Percentiles rank a stretch among this genome's conserved stretches.
Evolutionary conservation across 805 yeast species (phyloP).

Genomic region (Jamesozyma hellenica): DNA sequence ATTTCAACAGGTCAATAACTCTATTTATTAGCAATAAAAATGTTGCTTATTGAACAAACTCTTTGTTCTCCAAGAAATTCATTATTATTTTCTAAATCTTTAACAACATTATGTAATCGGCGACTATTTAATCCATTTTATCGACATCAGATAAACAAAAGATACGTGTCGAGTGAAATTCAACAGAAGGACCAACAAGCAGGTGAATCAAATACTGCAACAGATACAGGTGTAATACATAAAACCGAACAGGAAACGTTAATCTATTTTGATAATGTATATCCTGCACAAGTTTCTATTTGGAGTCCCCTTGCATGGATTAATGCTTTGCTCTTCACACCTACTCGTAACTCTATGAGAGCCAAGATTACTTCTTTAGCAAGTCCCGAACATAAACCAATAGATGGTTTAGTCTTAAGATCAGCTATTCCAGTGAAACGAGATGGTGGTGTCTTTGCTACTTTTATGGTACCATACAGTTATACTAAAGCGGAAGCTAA

Average conservation of each 20-base stretch:
- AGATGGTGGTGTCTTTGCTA: conserved; percentile 93
- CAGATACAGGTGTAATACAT: conserved; percentile 47
- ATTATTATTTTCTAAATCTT: no score
- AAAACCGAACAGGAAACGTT: conserved; percentile 41
- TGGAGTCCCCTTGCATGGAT: conserved; percentile 41
- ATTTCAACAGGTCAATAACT: no score
- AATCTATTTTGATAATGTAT: conserved; percentile 46
- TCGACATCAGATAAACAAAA: conserved; percentile 3
- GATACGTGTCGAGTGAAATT: conserved; percentile 33
- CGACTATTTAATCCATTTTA: not conserved
- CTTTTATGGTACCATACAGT: conserved; percentile 50
- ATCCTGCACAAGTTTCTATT: conserved; percentile 36
- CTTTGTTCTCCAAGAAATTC: no score
- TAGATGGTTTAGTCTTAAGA: conserved; percentile 38
- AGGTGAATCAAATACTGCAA: conserved; percentile 47
- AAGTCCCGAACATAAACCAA: conserved; percentile 29
- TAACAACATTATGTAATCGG: no score
- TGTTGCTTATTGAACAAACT: no score
- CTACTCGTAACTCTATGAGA: conserved; percentile 32
- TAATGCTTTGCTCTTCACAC: conserved; percentile 29
- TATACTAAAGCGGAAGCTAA: conserved; percentile 44
- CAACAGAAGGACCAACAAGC: conserved; percentile 37
- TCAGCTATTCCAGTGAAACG: conserved; percentile 61
- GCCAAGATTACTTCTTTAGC: conserved; percentile 33
- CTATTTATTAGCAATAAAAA: no score